phyloP scores from a whole-genome alignment of 345 rosid species.

The Mangifera indica region DNA sequence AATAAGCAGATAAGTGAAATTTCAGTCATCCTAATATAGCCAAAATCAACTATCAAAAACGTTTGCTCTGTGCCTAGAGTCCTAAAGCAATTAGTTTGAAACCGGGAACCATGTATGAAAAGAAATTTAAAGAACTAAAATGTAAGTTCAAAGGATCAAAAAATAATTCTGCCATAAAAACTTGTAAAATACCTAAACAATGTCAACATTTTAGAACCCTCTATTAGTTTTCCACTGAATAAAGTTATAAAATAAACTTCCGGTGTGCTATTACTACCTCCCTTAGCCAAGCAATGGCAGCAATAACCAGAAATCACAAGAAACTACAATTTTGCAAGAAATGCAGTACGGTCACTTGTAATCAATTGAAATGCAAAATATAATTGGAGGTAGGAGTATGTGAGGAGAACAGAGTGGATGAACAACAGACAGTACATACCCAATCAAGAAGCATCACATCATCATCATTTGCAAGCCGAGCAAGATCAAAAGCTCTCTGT shows the following conservation, averaged over 20 bases:
- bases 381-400: neutral
- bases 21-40: no score
- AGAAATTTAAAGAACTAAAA: no score
- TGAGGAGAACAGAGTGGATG: neutral
- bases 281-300: neutral
- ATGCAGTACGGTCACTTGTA: neutral
- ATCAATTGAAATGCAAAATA: neutral
- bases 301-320: neutral
- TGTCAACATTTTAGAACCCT: neutral
- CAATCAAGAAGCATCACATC: slow-evolving; percentile 90
- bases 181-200: neutral
- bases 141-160: neutral
- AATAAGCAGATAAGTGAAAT: no score
- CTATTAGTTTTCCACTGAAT: neutral
- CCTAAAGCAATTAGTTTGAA: neutral
- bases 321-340: neutral
- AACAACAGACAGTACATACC: slow-evolving; percentile 43
- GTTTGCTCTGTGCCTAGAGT: neutral
- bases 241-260: neutral
- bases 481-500: slow-evolving; percentile 83
- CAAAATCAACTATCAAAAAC: neutral
- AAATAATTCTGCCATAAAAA: neutral
- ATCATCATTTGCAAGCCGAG: slow-evolving; percentile 85
- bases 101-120: neutral
- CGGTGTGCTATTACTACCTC: no score